Evolutionary conservation across 768 basidiomycete species (phyloP), one percentile per base, ranked within the genome.

Genomic region (Stropharia rugosoannulata): DNA sequence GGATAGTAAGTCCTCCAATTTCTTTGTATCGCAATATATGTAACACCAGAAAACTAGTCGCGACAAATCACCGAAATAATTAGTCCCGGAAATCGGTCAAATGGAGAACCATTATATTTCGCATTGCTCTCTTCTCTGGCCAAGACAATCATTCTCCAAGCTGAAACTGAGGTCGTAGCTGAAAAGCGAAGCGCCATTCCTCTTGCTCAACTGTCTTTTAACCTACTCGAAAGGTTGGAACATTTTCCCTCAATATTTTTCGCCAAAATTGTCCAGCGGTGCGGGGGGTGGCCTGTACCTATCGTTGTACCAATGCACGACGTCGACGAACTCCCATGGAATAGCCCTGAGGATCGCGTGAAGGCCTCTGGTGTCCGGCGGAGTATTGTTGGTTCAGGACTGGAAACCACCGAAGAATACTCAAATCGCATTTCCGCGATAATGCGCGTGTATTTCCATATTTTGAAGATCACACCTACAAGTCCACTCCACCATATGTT

Each of bases 161-260:
- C 95, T 15, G 95, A 97, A 74, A 89, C 87, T 0, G 96, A 98
- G 70, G 91, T 96, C 8, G 79, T 89, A 1, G 94, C 95, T 2
- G 91, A 95, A 70, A 86, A 89, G 64, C 84, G 85, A 29, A 89
- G 89, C 19, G 95, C 94, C 0, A 77, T 80, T 37, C 96, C 96
- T 0, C 80, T 99, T 19, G 92, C 90, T 0, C 81, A 83, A 32
- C 83, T 97, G 10, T 72, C 90, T 3, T 80, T 89, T 59, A 85
- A 81, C 58, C 77, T 98, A 29, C 79, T 94, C 51, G 79, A 85
- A 49, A 63, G 62, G 12, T 66, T 80, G 0, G 71, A 85, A 3
- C 75, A 78, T 5, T 89, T 99, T 61, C 73, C 83, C 2, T 79
- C 89, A 10, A 77, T 96, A 12, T 85, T 99, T 66, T 93, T 86